phyloP scores from a whole-genome alignment of 352 stramenopile genomes.

The Pythium volutum region DNA sequence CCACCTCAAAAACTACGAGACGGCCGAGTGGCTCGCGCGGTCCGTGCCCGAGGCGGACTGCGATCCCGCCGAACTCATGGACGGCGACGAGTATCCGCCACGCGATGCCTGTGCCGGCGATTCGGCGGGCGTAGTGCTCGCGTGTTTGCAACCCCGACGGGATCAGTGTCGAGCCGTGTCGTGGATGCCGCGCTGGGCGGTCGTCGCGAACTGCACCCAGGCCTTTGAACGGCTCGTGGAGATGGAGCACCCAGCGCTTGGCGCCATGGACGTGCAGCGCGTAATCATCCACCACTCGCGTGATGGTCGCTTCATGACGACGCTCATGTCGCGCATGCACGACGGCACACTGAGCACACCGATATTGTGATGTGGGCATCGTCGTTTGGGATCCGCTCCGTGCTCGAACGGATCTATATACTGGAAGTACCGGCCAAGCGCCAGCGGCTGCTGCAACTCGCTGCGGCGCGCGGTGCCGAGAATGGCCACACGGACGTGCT shows the following conservation, averaged over 20 bases:
- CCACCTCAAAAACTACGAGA: slow-evolving; percentile 2
- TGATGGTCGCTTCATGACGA: neutral
- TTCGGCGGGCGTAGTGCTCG: neutral
- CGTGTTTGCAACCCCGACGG: neutral
- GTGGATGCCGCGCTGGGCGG: neutral
- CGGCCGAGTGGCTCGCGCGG: neutral
- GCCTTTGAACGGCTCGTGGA: neutral
- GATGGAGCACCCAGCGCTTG: neutral
- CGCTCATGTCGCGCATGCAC: neutral
- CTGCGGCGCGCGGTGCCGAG: neutral
- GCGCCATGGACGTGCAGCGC: neutral
- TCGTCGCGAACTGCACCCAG: neutral
- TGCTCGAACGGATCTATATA: neutral
- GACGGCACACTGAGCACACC: neutral
- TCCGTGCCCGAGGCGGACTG: neutral
- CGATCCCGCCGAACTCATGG: neutral
- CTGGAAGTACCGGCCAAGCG: neutral
- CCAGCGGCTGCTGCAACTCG: neutral
- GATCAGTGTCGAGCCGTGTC: neutral
- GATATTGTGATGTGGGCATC: neutral
- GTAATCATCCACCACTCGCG: neutral
- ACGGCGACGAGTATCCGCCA: neutral
- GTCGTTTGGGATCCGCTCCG: neutral
- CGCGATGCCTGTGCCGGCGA: neutral
- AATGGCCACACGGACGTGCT: neutral